Base-by-base conservation (phyloP, 768 basidiomycete genomes). In the Rhodotorula graminis region DNA sequence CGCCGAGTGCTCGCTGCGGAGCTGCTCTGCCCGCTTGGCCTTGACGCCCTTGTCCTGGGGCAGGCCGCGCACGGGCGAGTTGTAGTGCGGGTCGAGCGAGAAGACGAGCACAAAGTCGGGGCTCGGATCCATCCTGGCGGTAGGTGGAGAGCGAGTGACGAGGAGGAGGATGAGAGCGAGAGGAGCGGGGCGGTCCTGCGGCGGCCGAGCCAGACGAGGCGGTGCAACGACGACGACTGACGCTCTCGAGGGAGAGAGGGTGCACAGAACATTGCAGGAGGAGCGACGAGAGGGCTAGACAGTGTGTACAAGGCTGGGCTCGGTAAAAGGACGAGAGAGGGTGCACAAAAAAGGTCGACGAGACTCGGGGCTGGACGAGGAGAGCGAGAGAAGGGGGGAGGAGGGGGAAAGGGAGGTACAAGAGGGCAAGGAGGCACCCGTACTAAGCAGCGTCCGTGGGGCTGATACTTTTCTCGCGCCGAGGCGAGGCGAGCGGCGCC, bases 1-100 rank as follows among this genome's bases (percentile, higher is more conserved):
- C 14, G 84, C 83, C 23, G 82, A 81, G 79, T 92, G 93, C 73
- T 92, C 90, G 47, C 84, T 83, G 77, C 88, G 85, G 6, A 90
- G 87, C 74, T 87, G 88, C 12, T 84, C 81, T 2, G 86, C 85
- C 61, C 89, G 87, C 75, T 88, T 85, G 27, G 33, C 37, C 33
- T 61, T 60, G n/a, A 61, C 18, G 27, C 44, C 40, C 25, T 37
- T 7, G 19, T n/a, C 23, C 8, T 47, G 15, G 25, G 42, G 33
- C 42, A 74, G 55, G 7, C 53, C 56, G 37, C 71, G 71, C 10
- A 72, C 42, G 29, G 72, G 72, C 25, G 58, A 65, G 44, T 64
- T 33, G 49, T 69, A 65, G 23, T 60, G 6, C 18, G 53, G 42
- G 15, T 46, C 47, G 37, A 61, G 44, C 33, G 64, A 69, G 71